These are phyloP conservation scores for Coemansia sp. DNA, from an alignment of 192 early-diverging fungal species.

Conservation along the genomic window DNA sequence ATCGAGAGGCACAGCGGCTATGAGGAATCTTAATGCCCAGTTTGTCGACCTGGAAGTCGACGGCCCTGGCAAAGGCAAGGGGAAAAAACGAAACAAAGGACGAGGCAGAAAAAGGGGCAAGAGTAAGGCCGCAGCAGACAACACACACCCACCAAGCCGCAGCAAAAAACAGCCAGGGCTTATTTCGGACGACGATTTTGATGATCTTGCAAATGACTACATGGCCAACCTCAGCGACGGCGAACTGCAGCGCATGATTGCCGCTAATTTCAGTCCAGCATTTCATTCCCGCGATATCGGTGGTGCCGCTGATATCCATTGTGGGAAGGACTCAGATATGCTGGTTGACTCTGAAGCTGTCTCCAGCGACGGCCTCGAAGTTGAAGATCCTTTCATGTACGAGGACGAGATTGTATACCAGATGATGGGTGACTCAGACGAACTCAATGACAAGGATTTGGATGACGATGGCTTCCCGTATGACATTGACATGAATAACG, in stretches of 20 bases:
- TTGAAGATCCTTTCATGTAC: conserved; percentile 29
- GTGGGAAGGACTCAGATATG: background rate
- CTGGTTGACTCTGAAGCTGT: conserved; percentile 3
- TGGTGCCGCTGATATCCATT: conserved; percentile 9
- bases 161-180: conserved; percentile 7
- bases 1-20: conserved; percentile 3
- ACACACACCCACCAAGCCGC: conserved; percentile 1
- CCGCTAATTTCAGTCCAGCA: background rate
- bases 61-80: background rate
- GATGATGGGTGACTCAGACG: background rate
- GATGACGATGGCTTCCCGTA: conserved; percentile 41
- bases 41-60: conserved; percentile 29
- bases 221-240: conserved; percentile 33
- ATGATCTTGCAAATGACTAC: conserved; percentile 28
- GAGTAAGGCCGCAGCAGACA: background rate
- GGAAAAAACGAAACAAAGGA: conserved; percentile 8
- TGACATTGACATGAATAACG: conserved; percentile 24
- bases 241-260: conserved; percentile 14
- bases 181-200: conserved; percentile 4
- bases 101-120: conserved; percentile 7
- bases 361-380: conserved; percentile 9
- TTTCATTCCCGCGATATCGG: conserved; percentile 31
- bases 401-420: conserved; percentile 14
- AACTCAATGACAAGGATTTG: conserved; percentile 6
- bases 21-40: conserved; percentile 22